Evolutionary conservation across 1,139 yeast species (phyloP).

Genomic region (Kluyveromyces sp.): DNA sequence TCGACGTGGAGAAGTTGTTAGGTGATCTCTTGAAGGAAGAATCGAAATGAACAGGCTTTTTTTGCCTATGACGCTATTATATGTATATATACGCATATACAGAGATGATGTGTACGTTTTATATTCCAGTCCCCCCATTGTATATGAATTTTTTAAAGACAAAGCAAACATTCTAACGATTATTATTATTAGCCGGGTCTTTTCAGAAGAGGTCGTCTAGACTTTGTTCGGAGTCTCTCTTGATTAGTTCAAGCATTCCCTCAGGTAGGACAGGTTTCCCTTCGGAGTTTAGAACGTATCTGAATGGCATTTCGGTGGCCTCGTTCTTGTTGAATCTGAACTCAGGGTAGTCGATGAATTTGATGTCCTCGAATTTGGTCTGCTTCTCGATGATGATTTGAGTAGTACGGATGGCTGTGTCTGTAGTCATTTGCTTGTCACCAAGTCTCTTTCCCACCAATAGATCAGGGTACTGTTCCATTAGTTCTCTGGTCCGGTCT

Average conservation of each 20-base stretch:
- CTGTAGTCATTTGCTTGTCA: conserved; percentile 90
- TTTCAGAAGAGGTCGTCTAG: conserved; percentile 40
- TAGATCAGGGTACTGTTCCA: conserved; percentile 55
- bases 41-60: conserved; percentile 1
- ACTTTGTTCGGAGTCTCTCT: conserved; percentile 72
- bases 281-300: conserved; percentile 55
- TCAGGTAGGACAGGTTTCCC: conserved; percentile 78
- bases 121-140: neutral
- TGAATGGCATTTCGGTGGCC: conserved; percentile 95
- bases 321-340: conserved; percentile 80
- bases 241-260: conserved; percentile 85
- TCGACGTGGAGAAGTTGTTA: conserved; percentile 33
- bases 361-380: conserved; percentile 56
- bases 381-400: conserved; percentile 60
- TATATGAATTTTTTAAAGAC: neutral
- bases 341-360: conserved; percentile 89
- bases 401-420: conserved; percentile 90
- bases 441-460: conserved; percentile 83
- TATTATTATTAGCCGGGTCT: neutral
- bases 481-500: conserved; percentile 85
- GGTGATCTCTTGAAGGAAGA: conserved; percentile 29
- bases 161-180: neutral
- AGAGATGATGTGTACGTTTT: neutral
- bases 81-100: too few species aligned
- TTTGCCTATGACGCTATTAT: too few species aligned